Percentiles rank a stretch among this genome's conserved stretches.
Evolutionary conservation across 1,139 yeast species (phyloP).

Genomic region (Sugiyamaella paludigena): DNA sequence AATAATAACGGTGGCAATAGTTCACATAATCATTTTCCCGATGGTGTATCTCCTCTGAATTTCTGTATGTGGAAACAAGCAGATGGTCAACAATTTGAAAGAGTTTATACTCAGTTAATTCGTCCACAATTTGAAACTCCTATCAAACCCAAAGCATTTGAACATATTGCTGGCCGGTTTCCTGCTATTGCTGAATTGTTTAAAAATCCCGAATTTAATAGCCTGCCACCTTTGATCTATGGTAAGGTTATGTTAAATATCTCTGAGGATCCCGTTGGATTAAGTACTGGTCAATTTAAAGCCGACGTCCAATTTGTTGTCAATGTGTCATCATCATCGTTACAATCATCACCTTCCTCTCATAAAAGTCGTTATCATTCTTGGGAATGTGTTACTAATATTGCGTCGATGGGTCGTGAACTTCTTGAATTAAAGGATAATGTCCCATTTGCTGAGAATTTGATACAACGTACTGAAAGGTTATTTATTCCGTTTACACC

Average conservation of each 20-base stretch:
- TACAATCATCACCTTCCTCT: conserved; percentile 1
- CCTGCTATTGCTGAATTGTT: conserved; percentile 31
- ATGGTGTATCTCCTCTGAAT: conserved; percentile 24
- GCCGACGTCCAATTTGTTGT: conserved; percentile 32
- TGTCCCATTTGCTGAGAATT: conserved; percentile 30
- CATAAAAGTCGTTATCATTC: conserved; percentile 19
- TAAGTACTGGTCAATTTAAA: conserved; percentile 22
- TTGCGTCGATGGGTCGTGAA: conserved; percentile 36
- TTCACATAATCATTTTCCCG: conserved; percentile 13
- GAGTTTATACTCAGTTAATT: conserved; percentile 35
- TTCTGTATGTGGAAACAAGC: conserved; percentile 31
- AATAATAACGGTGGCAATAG: neutral
- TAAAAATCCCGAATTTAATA: conserved; percentile 13
- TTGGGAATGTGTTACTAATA: conserved; percentile 37
- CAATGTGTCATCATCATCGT: conserved; percentile 3
- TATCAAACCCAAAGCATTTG: conserved; percentile 30
- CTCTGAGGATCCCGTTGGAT: conserved; percentile 18
- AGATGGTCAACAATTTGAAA: conserved; percentile 11
- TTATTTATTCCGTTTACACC: conserved; percentile 39
- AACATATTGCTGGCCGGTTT: conserved; percentile 32
- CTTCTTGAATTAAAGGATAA: conserved; percentile 34
- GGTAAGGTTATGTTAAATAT: conserved; percentile 35
- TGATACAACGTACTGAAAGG: conserved; percentile 34
- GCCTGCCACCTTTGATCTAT: conserved; percentile 32
- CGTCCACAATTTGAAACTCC: conserved; percentile 41